Conservation (phyloP, 2,329 filamentous ascomycete species). For the Penicillium nordicum region DNA sequence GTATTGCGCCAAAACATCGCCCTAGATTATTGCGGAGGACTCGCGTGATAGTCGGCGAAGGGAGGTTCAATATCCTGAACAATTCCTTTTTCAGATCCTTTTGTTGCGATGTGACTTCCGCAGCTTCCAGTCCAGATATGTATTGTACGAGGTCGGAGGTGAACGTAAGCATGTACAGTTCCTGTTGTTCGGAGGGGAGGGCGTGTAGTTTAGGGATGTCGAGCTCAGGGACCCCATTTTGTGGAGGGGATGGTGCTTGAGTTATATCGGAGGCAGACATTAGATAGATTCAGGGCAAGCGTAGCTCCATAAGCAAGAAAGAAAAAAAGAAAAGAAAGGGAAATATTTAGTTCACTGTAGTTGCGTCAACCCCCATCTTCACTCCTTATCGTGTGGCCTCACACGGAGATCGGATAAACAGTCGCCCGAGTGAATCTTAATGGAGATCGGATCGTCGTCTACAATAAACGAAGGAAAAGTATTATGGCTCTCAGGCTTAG, state of each 20-base stretch:
- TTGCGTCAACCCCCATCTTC: constrained; percentile 12
- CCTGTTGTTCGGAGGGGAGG: constrained; percentile 89
- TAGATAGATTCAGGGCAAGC: constrained; percentile 15
- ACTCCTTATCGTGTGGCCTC: constrained; percentile 25
- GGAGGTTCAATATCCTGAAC: constrained; percentile 83
- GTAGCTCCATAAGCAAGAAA: constrained; percentile 14
- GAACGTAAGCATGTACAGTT: constrained; percentile 87
- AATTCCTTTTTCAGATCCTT: constrained; percentile 90
- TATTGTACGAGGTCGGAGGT: constrained; percentile 78
- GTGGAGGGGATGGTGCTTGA: constrained; percentile 33
- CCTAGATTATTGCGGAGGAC: constrained; percentile 88
- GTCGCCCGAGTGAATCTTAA: constrained; percentile 13
- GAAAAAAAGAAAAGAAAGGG: neutral
- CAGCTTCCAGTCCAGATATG: constrained; percentile 65
- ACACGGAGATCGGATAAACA: constrained; percentile 32
- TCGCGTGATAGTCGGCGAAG: constrained; percentile 76
- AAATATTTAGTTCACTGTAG: neutral
- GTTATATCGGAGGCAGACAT: constrained; percentile 41
- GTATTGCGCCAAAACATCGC: constrained; percentile 75
- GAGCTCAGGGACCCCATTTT: constrained; percentile 59
- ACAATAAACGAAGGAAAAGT: constrained; percentile 6
- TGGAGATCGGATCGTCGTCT: neutral
- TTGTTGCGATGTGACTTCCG: constrained; percentile 84
- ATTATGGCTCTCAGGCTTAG: constrained; percentile 28
- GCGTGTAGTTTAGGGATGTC: constrained; percentile 85